These are phyloP conservation scores for Verticillium albo-atrum DNA, from an alignment of 2,329 filamentous ascomycete genomes.

Conservation along the genomic window DNA sequence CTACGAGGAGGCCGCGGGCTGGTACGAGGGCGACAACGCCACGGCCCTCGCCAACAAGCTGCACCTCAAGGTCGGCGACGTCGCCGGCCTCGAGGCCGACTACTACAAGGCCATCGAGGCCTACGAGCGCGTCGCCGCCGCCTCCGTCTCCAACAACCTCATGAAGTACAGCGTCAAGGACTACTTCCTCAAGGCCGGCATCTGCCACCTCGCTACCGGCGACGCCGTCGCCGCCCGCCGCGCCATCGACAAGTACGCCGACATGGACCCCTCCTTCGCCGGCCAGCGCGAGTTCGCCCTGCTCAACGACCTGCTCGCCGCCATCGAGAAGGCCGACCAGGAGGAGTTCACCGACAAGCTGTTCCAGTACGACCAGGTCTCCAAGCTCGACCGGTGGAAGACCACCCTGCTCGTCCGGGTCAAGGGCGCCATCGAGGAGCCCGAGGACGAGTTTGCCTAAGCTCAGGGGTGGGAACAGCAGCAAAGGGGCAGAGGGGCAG, in stretches of 20 bases:
- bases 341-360: conserved; percentile 82
- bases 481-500: too few species aligned
- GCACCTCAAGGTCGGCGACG: conserved; percentile 86
- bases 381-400: conserved; percentile 97
- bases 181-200: conserved; percentile 89
- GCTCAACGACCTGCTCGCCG: conserved; percentile 69
- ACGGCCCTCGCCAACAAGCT: conserved; percentile 87
- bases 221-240: conserved; percentile 76
- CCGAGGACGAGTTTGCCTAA: conserved; percentile 38
- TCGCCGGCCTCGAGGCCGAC: conserved; percentile 75
- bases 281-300: conserved; percentile 78
- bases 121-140: conserved; percentile 78
- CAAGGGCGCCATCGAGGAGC: conserved; percentile 74
- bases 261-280: conserved; percentile 72
- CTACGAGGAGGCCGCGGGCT: conserved; percentile 81
- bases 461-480: too few species aligned
- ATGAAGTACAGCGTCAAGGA: conserved; percentile 95
- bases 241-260: conserved; percentile 76
- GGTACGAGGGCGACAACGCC: conserved; percentile 86
- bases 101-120: conserved; percentile 79
- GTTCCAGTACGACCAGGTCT: conserved; percentile 87
- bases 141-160: conserved; percentile 80
- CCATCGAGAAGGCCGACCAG: conserved; percentile 73
- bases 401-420: conserved; percentile 76
- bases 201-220: conserved; percentile 73